Evolutionary conservation across 164 flowering plant genomes (phyloP), one percentile per base, ranked within the genome.

Genomic region (Kingdonia uniflora): DNA sequence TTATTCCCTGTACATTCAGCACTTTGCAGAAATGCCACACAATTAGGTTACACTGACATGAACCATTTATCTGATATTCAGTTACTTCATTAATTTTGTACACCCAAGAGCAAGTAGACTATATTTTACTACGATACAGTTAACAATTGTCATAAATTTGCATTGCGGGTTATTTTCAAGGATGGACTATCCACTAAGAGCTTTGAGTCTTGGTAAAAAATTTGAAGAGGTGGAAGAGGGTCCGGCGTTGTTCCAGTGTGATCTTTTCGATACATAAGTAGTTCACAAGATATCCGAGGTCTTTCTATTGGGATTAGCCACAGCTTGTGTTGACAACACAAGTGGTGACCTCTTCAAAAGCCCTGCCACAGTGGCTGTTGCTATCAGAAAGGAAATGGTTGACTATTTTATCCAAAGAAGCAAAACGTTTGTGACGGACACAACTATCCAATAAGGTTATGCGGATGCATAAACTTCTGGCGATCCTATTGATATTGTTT

Each of bases 351-450:
- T 69, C 1, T 64, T 69, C 61, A 65, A 54, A 29, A 51, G 54
- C 42, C 81, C 91, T 1, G 80, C 73, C 12, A 63, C 80, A 0
- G 84, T 90, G 52, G 95, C 87, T 45, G 80, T 69, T 52, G 88
- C 75, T 59, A 55, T 84, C 21, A 72, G 91, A 60, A 81, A 78
- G 58, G 97, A 90, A 63, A 79, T 90, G 89, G 75, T 80, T 42
- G 85, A 78, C 8, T 81, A 76, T 62, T 72, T 90, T 13, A 68
- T 64, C 23, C 70, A 71, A 43, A 71, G 82, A 66, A 85, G 95
- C 50, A 84, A 87, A 65, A 56, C 67, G 14, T 85, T 71, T 59
- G 71, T 90, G 35, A 85, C 89, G 1, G 97, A 87, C 53, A 55
- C 77, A 21, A 64, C 83, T 33, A 40, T 90, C 17, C 51, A 76